phyloP scores from a whole-genome alignment of 202 grass and related monocot genomes.

The Schoenoplectus tabernaemontani region DNA sequence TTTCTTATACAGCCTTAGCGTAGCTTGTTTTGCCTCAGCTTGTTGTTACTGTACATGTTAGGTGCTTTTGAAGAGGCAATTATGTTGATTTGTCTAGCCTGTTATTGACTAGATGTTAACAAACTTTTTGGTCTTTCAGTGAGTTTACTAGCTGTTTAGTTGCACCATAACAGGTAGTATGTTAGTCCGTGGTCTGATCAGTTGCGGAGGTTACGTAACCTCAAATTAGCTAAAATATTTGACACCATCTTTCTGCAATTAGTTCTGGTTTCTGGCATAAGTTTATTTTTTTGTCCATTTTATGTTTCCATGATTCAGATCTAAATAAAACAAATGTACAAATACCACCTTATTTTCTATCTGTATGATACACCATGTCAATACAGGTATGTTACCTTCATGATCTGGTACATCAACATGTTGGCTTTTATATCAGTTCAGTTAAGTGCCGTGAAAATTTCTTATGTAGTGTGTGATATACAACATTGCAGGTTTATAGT shows the following conservation, averaged over 20 bases:
- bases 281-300: not conserved
- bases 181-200: not conserved
- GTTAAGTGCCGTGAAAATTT: not conserved
- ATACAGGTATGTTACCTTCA: not conserved
- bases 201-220: not conserved
- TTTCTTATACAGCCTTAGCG: not conserved
- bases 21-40: not conserved
- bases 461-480: not conserved
- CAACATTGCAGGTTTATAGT: constrained; percentile 64
- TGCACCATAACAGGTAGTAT: not conserved
- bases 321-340: not conserved
- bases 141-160: not conserved
- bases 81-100: not conserved
- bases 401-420: not conserved
- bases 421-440: not conserved
- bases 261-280: constrained; percentile 1
- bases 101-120: not conserved
- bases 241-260: not conserved
- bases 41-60: constrained; percentile 1
- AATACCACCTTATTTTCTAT: not conserved
- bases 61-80: not conserved
- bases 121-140: not conserved
- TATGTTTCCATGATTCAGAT: not conserved
- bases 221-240: not conserved
- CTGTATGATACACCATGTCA: not conserved